Percentiles rank a stretch among this genome's conserved stretches.
Conservation (phyloP, 768 basidiomycete genomes). For the Holtermanniella nyarrowii region DNA sequence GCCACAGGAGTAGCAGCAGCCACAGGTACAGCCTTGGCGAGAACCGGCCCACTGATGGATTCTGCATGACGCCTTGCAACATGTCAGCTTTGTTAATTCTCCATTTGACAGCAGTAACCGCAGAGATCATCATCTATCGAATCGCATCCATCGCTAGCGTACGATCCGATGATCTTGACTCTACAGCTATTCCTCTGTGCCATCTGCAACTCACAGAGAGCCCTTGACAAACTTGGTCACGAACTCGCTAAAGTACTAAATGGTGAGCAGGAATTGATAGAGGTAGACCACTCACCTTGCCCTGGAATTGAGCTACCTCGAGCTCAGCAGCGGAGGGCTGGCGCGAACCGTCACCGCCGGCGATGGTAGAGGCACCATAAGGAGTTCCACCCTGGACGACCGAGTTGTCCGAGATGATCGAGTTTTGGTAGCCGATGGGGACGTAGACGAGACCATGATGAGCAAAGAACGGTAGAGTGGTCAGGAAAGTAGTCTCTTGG, state of each 20-base stretch:
- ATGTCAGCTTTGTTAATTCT: too few relatives aligned
- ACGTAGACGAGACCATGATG: constrained; percentile 51
- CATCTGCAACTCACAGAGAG: constrained; percentile 9
- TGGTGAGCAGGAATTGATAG: neutral
- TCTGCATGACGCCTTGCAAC: too few relatives aligned
- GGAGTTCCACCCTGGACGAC: constrained; percentile 50
- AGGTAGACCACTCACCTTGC: constrained; percentile 11
- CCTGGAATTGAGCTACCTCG: constrained; percentile 22
- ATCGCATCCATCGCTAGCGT: too few relatives aligned
- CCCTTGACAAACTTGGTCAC: constrained; percentile 25
- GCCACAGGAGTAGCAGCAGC: too few relatives aligned
- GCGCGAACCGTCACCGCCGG: constrained; percentile 31
- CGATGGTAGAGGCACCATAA: constrained; percentile 55
- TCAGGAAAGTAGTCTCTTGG: constrained; percentile 48
- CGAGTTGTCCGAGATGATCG: constrained; percentile 41
- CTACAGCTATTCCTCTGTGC: too few relatives aligned
- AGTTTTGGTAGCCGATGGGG: constrained; percentile 53
- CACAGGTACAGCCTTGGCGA: too few relatives aligned
- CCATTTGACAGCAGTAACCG: too few relatives aligned
- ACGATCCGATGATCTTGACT: too few relatives aligned
- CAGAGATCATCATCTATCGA: too few relatives aligned
- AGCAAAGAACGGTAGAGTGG: constrained; percentile 49
- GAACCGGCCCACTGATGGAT: too few relatives aligned
- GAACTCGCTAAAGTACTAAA: constrained; percentile 25
- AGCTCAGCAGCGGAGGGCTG: constrained; percentile 19